Percentiles rank a stretch among this genome's conserved stretches.
Conservation (phyloP, 208 protist genomes). For the Crithidia thermophila region DNA sequence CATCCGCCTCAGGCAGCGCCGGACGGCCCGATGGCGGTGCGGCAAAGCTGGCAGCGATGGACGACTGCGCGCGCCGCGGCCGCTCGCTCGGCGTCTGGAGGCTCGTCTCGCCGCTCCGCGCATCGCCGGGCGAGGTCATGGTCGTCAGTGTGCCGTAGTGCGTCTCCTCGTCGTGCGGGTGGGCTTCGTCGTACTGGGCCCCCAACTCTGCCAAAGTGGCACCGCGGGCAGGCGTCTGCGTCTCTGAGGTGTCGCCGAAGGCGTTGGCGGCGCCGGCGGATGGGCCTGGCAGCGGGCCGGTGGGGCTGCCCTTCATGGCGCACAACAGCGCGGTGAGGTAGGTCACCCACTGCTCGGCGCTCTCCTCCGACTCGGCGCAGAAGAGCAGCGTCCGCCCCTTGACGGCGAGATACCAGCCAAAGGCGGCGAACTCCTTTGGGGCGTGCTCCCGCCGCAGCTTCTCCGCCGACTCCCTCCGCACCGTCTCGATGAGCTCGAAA, state of each 20-base stretch:
- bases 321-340: conserved; percentile 43
- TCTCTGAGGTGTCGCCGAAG: neutral
- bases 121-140: conserved; percentile 6
- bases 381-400: conserved; percentile 46
- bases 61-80: neutral
- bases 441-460: conserved; percentile 44
- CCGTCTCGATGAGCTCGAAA: conserved; percentile 43
- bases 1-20: too few species aligned
- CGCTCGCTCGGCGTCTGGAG: neutral
- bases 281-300: neutral
- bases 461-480: conserved; percentile 27
- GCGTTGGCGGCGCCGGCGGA: neutral
- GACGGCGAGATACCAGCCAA: conserved; percentile 58
- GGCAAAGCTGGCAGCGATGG: neutral
- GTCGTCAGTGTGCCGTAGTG: conserved; percentile 18
- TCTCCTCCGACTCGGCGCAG: conserved; percentile 45
- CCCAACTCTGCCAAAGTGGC: conserved; percentile 15
- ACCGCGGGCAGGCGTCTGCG: neutral
- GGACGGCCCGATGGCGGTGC: neutral
- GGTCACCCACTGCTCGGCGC: conserved; percentile 44
- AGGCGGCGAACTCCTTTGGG: conserved; percentile 35
- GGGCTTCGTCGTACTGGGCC: conserved; percentile 8
- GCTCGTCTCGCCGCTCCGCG: conserved; percentile 2
- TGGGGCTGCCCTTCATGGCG: conserved; percentile 25
- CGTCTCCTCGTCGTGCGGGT: conserved; percentile 11